phyloP scores from a whole-genome alignment of 495 filamentous ascomycete genomes.

The Ramalina intermedia region DNA sequence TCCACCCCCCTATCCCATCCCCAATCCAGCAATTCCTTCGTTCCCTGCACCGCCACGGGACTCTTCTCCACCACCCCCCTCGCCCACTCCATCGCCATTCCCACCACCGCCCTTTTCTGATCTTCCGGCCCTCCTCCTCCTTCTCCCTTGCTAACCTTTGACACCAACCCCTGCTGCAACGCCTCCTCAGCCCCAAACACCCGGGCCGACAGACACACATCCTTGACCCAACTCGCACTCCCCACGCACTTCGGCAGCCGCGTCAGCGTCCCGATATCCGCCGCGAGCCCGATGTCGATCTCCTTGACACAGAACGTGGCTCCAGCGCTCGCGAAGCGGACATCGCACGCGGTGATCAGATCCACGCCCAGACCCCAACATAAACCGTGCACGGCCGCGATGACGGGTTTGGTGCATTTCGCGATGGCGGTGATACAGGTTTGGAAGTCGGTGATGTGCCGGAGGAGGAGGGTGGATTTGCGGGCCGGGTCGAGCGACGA shows the following conservation, averaged over 20 bases:
- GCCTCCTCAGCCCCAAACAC: slow-evolving; percentile 71
- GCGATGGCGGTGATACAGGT: slow-evolving; percentile 61
- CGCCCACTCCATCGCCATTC: slow-evolving; percentile 51
- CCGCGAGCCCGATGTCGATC: slow-evolving; percentile 88
- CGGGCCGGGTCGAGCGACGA: slow-evolving; percentile 44
- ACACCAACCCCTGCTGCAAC: slow-evolving; percentile 68
- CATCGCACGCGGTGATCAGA: slow-evolving; percentile 60
- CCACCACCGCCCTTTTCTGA: slow-evolving; percentile 26
- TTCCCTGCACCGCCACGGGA: slow-evolving; percentile 82
- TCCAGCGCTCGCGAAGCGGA: slow-evolving; percentile 54
- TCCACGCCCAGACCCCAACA: slow-evolving; percentile 76
- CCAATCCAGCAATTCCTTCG: slow-evolving; percentile 85
- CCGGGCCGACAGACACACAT: slow-evolving; percentile 67
- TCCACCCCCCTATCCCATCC: slow-evolving; percentile 62
- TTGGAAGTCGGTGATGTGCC: slow-evolving; percentile 66
- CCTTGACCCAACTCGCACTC: slow-evolving; percentile 72
- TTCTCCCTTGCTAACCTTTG: slow-evolving; percentile 37
- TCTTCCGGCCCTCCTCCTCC: slow-evolving; percentile 28
- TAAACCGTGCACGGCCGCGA: slow-evolving; percentile 71
- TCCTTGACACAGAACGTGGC: slow-evolving; percentile 74
- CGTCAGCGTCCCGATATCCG: slow-evolving; percentile 79
- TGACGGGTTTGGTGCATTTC: slow-evolving; percentile 84
- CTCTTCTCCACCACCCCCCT: slow-evolving; percentile 62
- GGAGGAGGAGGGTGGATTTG: slow-evolving; percentile 45
- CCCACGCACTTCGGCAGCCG: slow-evolving; percentile 77